Base-by-base conservation (phyloP, 2,329 filamentous ascomycete species). In the Grosmannia penicillata region DNA sequence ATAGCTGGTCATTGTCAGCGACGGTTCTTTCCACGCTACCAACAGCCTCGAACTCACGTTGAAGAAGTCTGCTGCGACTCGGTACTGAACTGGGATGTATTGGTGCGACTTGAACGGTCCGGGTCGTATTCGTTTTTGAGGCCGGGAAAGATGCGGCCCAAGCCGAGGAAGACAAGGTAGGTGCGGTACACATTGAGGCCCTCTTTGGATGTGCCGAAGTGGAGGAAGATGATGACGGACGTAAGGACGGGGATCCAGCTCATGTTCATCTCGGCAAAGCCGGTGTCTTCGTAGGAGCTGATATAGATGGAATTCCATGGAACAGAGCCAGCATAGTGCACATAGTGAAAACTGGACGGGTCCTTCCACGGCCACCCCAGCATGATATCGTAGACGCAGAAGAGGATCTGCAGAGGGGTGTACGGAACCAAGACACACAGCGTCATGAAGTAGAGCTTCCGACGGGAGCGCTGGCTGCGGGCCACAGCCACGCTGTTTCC, bases 141-240 rank as follows among this genome's bases (percentile, higher is more conserved):
- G 5, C 44, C 43, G 0, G 66, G 62, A 43, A 66, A 70, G 15
- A 65, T 14, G 21, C 43, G 54, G 23, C 60, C 65, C 2, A 70
- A 47, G 0, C 68, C 63, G 21, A 65, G 3, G 8, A 42, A 44
- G 6, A 69, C 48, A 6, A 65, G 47, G 6, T 50, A 46, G 2
- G 44, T 37, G 17, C 67, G 58, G 50, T 74, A 74, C 37, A 56
- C 56, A 40, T 68, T 67, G 43, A 64, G 54, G 10, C 67, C 66
- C 23, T 74, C 70, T 21, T 59, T 60, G n/a, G 66, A 71, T 41
- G 62, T 62, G 33, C 72, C 71, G 39, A 75, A 75, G 52, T 71
- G 72, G 23, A 62, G 30, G 30, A 73, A 66, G 34, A 74, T 59
- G 33, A 63, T 58, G 1, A 67, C 48, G 5, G 60, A 55, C 3